These are phyloP conservation scores for Alternaria dauci DNA, from an alignment of 2,329 filamentous ascomycete genomes.

Conservation along the genomic window DNA sequence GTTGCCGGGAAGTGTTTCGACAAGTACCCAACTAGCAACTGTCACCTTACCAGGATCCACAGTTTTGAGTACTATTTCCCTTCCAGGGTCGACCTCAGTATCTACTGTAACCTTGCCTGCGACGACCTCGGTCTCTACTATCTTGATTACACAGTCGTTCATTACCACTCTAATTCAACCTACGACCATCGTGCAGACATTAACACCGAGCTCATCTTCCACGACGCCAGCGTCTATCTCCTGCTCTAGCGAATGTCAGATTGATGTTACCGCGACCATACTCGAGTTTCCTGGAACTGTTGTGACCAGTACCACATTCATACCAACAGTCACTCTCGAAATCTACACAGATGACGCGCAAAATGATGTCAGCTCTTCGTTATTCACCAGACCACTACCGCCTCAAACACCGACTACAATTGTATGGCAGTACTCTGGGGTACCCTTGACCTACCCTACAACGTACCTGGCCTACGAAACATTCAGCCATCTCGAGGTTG, in stretches of 20 bases:
- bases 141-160: conserved; percentile 26
- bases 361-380: conserved; percentile 22
- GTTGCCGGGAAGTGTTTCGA: conserved; percentile 27
- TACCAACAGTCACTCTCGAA: conserved; percentile 33
- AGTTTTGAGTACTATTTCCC: conserved; percentile 12
- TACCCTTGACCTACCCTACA: conserved; percentile 44
- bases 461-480: conserved; percentile 42
- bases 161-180: conserved; percentile 29
- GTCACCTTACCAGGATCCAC: conserved; percentile 23
- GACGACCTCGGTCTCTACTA: conserved; percentile 30
- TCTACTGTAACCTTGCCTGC: conserved; percentile 39
- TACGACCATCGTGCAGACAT: conserved; percentile 34
- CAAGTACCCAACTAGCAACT: conserved; percentile 33
- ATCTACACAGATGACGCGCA: conserved; percentile 29
- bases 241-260: conserved; percentile 40
- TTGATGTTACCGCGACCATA: conserved; percentile 43
- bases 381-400: conserved; percentile 22
- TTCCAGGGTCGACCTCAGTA: conserved; percentile 18
- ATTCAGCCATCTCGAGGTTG: conserved; percentile 40
- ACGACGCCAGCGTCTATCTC: conserved; percentile 27
- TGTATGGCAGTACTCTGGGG: conserved; percentile 39
- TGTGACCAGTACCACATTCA: conserved; percentile 20
- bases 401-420: conserved; percentile 23
- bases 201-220: conserved; percentile 27
- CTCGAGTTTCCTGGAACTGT: conserved; percentile 42